These are phyloP conservation scores for Nigrospora sphaerica DNA, from an alignment of 2,329 filamentous ascomycete genomes.

Conservation along the genomic window DNA sequence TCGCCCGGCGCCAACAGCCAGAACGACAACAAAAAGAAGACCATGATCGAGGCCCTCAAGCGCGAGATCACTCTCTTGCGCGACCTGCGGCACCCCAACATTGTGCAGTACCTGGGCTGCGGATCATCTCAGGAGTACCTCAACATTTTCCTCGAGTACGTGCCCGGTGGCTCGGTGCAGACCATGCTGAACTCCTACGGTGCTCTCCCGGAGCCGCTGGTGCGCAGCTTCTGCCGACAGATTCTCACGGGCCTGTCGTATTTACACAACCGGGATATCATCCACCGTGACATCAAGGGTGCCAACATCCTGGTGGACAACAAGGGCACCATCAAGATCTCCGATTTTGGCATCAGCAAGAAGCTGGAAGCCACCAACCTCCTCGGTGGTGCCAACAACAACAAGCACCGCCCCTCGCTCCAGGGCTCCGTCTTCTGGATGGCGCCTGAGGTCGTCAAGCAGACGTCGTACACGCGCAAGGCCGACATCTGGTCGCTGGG, in stretches of 20 bases:
- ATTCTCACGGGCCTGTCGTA: slow-evolving; percentile 91
- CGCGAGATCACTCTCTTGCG: slow-evolving; percentile 91
- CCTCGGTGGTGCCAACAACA: slow-evolving; percentile 60
- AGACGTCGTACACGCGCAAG: slow-evolving; percentile 96
- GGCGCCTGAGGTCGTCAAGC: slow-evolving; percentile 96
- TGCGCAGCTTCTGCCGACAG: slow-evolving; percentile 93
- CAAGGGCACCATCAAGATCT: slow-evolving; percentile 98
- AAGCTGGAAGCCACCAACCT: slow-evolving; percentile 90
- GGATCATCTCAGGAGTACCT: slow-evolving; percentile 85
- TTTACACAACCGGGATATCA: slow-evolving; percentile 89
- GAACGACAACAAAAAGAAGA: slow-evolving; percentile 87
- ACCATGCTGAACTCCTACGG: slow-evolving; percentile 99
- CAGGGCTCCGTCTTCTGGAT: slow-evolving; percentile 99
- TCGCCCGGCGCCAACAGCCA: slow-evolving; percentile 69
- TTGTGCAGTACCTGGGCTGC: slow-evolving; percentile 95
- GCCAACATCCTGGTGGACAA: slow-evolving; percentile 98
- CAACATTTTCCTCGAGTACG: slow-evolving; percentile 99
- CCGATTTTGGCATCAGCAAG: slow-evolving; percentile 97
- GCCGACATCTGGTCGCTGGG: slow-evolving; percentile 98
- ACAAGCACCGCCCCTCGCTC: slow-evolving; percentile 67
- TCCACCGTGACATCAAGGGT: slow-evolving; percentile 97
- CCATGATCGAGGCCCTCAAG: slow-evolving; percentile 96
- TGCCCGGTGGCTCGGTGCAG: slow-evolving; percentile 92
- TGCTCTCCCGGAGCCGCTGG: slow-evolving; percentile 84
- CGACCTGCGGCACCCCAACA: slow-evolving; percentile 91